These are phyloP conservation scores for Ogataea trehalophila DNA, from an alignment of 805 yeast genomes.

Conservation along the genomic window DNA sequence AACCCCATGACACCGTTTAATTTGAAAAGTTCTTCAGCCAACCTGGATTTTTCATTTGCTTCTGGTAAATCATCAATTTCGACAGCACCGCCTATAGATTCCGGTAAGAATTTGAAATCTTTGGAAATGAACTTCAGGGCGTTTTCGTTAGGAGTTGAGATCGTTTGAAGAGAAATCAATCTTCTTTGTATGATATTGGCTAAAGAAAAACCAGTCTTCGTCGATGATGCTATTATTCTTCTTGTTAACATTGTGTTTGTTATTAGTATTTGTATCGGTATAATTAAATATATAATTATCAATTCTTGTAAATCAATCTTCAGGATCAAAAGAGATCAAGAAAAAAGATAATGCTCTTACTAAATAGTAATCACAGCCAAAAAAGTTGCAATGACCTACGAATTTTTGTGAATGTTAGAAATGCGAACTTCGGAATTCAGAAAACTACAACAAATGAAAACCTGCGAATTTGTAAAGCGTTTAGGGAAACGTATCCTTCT, in stretches of 20 bases:
- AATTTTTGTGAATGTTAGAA: no score
- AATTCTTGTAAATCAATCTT: neutral
- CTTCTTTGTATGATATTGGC: slow-evolving; percentile 5
- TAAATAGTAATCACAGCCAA: no score
- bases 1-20: slow-evolving; percentile 62
- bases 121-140: slow-evolving; percentile 62
- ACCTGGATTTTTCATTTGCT: slow-evolving; percentile 54
- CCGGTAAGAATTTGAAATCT: slow-evolving; percentile 43
- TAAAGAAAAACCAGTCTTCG: neutral
- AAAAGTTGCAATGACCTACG: no score
- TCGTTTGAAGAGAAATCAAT: slow-evolving; percentile 32
- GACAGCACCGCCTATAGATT: slow-evolving; percentile 37
- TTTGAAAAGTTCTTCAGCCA: slow-evolving; percentile 57
- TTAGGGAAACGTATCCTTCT: no score
- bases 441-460: neutral
- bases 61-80: slow-evolving; percentile 51
- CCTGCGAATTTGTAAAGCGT: neutral
- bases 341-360: no score
- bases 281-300: neutral
- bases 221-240: neutral
- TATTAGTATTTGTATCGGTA: neutral
- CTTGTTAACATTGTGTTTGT: slow-evolving; percentile 1
- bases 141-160: slow-evolving; percentile 70
- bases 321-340: no score
- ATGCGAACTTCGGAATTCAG: no score